Evolutionary conservation across 768 basidiomycete species (phyloP).

Genomic region (Amyloporia xantha): DNA sequence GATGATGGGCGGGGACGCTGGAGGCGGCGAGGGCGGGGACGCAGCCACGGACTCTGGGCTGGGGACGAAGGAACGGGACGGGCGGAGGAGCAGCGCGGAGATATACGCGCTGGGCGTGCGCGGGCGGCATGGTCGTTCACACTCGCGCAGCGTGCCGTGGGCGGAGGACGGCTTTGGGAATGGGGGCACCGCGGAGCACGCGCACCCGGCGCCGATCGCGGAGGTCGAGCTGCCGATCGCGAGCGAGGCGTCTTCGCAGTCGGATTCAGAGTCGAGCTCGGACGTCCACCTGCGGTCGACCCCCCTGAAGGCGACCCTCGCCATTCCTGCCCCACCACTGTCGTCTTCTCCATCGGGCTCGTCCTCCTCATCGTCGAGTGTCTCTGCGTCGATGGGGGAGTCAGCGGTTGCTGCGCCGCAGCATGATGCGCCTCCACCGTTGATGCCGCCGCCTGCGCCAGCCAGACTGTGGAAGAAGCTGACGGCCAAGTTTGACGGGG

Average conservation of each 20-base stretch:
- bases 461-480: not conserved
- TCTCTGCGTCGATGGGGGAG: not conserved
- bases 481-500: not conserved
- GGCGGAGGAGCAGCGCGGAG: slow-evolving; percentile 14
- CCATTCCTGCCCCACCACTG: slow-evolving; percentile 3
- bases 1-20: slow-evolving; percentile 11
- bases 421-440: not conserved
- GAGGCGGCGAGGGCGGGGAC: slow-evolving; percentile 29
- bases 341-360: slow-evolving; percentile 14
- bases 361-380: slow-evolving; percentile 9
- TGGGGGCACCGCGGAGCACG: not conserved
- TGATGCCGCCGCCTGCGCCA: too few species aligned
- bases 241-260: not conserved
- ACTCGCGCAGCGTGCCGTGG: slow-evolving; percentile 12
- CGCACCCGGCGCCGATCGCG: slow-evolving; percentile 7
- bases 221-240: slow-evolving; percentile 14
- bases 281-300: slow-evolving; percentile 1
- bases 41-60: not conserved
- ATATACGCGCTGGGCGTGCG: slow-evolving; percentile 18
- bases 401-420: not conserved
- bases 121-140: slow-evolving; percentile 9
- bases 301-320: not conserved
- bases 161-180: slow-evolving; percentile 9
- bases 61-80: not conserved
- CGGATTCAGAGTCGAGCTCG: slow-evolving; percentile 3